Percentiles rank a stretch among this genome's conserved stretches.
Conservation (phyloP, 805 yeast genomes). For the Isabelozyma rhagii region DNA sequence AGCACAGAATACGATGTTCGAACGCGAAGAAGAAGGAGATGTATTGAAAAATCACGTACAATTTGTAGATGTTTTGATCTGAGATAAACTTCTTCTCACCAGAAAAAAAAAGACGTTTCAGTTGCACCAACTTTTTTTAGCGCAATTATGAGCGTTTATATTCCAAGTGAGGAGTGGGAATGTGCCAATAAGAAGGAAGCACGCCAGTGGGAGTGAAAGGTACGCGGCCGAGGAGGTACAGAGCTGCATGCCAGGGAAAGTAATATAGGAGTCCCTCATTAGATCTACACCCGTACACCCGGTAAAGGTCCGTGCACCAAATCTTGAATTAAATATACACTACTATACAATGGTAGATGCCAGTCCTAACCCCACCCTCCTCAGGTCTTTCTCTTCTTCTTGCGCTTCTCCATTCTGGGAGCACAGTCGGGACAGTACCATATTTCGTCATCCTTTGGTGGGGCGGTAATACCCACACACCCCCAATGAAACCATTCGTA, state of each 20-base stretch:
- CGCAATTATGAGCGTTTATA: background rate
- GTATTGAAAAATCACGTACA: no score
- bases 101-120: background rate
- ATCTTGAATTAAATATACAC: no score
- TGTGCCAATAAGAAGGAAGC: background rate
- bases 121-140: background rate
- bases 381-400: constrained; percentile 34
- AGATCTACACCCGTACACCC: no score
- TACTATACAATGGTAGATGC: no score
- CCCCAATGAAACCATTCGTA: constrained; percentile 96
- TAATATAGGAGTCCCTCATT: no score
- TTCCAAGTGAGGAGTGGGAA: background rate
- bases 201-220: no score
- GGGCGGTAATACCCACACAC: constrained; percentile 85
- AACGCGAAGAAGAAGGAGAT: background rate
- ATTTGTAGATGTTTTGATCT: background rate
- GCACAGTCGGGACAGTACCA: constrained; percentile 94
- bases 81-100: background rate
- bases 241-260: no score
- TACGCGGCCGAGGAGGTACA: no score
- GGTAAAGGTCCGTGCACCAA: no score
- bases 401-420: constrained; percentile 43
- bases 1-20: background rate
- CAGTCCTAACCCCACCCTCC: background rate
- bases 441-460: constrained; percentile 74